Base-by-base conservation (phyloP, 2,329 filamentous ascomycete species). In the Hirsutella rhossiliensis region DNA sequence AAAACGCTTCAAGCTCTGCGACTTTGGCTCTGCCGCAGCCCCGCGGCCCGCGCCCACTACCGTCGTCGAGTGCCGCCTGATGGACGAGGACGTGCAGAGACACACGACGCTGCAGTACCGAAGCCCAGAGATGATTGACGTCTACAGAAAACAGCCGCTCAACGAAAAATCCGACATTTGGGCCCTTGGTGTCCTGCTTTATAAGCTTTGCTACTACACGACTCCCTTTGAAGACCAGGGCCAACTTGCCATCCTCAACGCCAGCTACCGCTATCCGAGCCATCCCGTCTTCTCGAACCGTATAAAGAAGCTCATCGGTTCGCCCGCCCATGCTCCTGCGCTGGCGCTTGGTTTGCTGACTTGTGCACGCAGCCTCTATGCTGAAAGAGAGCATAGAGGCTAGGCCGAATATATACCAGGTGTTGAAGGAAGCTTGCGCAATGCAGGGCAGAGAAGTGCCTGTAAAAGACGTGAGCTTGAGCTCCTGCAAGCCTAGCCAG, bases 141-240 rank as follows among this genome's bases (percentile, higher is more conserved):
- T 98, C 20, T 98, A 96, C 66, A 76, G 89, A 50, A 95, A 94
- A 63, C 87, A 89, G 55, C 88, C 92, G 1, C 95, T 98, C 58
- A 87, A 98, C 59, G 92, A 98, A 67, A 98, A 98, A 69, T 94
- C 89, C 41, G 92, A 98, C 62, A 96, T 98, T 28, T 98, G 89
- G 92, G 92, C 92, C 1, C 67, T 98, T 48, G 92, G 92, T 5
- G 92, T 98, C 37, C 69, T 98, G 46, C 67, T 98, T 44, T 98
- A 98, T 71, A 98, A 98, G 71, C 73, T 98, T 48, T 98, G 92
- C 69, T 98, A 97, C 65, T 98, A 98, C 65, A 98, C 92, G 2
- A 98, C 92, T 6, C 92, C 92, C 1, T 98, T 98, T 56, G 92
- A 98, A 65, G 90, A 97, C 50, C 88, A 95, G 58, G 92, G 92